phyloP scores from a whole-genome alignment of 345 rosid genomes.

The Hevea brasiliensis region DNA sequence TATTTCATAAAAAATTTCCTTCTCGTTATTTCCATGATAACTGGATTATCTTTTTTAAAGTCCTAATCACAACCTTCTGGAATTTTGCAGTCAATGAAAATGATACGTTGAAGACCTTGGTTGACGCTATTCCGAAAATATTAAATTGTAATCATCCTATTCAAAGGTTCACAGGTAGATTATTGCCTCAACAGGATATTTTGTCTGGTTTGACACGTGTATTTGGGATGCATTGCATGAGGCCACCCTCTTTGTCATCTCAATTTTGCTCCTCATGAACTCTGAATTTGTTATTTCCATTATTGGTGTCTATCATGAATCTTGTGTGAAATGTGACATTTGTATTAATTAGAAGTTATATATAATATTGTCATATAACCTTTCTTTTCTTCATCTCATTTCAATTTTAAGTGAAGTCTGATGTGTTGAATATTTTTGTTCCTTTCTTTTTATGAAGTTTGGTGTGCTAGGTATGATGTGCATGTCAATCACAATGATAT shows the following conservation, averaged over 20 bases:
- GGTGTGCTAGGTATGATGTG: background rate
- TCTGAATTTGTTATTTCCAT: background rate
- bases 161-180: conserved; percentile 68
- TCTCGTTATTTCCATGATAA: conserved; percentile 7
- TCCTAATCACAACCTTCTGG: conserved; percentile 26
- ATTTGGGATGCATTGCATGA: background rate
- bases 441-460: background rate
- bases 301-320: background rate
- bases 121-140: conserved; percentile 72
- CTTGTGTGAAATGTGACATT: background rate
- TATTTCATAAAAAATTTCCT: background rate
- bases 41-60: conserved; percentile 8
- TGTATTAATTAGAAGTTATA: background rate
- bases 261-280: background rate
- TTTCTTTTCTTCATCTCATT: background rate
- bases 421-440: background rate
- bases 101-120: conserved; percentile 61
- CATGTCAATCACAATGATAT: conserved; percentile 1
- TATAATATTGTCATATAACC: background rate
- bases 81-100: conserved; percentile 65
- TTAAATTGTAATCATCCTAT: conserved; percentile 64
- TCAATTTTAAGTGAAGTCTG: background rate
- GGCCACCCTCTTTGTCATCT: background rate
- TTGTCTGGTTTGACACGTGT: background rate
- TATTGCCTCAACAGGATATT: conserved; percentile 9